Conservation (phyloP, 1,284 basidiomycete species). For the Mrakiaceae sp. region DNA sequence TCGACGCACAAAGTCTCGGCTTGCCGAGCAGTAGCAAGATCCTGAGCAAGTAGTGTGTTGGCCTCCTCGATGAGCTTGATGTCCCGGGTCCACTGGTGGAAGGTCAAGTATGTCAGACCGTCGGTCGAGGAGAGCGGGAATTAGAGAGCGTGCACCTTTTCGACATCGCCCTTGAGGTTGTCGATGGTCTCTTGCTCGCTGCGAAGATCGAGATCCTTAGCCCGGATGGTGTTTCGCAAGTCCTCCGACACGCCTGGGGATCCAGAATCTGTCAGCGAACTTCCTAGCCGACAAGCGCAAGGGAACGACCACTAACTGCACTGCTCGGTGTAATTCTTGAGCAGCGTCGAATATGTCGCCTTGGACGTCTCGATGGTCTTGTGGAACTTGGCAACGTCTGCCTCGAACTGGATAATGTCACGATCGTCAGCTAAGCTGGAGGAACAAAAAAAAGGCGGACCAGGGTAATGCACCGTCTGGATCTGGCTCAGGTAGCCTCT, state of each 20-base stretch:
- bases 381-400: conserved; percentile 60
- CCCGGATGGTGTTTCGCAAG: conserved; percentile 58
- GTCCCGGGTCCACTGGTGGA: conserved; percentile 38
- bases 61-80: conserved; percentile 57
- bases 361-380: conserved; percentile 58
- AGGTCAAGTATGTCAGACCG: too few species aligned
- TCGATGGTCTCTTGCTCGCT: conserved; percentile 49
- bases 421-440: conserved; percentile 32
- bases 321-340: conserved; percentile 76
- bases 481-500: conserved; percentile 33
- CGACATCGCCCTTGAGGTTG: conserved; percentile 47
- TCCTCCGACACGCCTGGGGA: conserved; percentile 57
- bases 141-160: conserved; percentile 33
- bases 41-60: conserved; percentile 51
- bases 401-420: conserved; percentile 43
- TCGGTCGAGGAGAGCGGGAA: not conserved
- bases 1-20: conserved; percentile 43
- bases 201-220: conserved; percentile 59
- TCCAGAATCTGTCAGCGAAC: conserved; percentile 13
- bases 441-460: not conserved
- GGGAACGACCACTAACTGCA: conserved; percentile 44
- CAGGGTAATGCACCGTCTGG: conserved; percentile 24
- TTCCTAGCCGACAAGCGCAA: not conserved
- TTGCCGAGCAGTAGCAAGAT: conserved; percentile 54
- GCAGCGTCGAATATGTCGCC: conserved; percentile 55